These are phyloP conservation scores for Zasmidium cellare DNA, from an alignment of 2,329 filamentous ascomycete genomes.

Conservation along the genomic window DNA sequence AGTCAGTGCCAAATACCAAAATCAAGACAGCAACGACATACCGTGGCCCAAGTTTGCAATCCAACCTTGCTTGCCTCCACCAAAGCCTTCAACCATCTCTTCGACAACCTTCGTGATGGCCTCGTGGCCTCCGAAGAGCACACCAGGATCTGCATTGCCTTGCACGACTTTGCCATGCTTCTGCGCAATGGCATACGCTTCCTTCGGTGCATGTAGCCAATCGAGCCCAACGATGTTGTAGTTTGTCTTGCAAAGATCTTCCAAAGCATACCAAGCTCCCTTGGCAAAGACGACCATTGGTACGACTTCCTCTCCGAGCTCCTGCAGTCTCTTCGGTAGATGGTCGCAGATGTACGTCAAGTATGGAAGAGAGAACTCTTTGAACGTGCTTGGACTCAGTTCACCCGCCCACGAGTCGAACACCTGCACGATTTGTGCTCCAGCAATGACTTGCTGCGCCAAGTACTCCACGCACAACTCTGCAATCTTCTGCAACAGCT, in stretches of 20 bases:
- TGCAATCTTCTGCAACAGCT: conserved; percentile 83
- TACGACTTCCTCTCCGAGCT: conserved; percentile 74
- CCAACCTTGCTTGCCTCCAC: conserved; percentile 83
- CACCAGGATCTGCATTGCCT: conserved; percentile 92
- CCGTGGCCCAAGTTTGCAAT: conserved; percentile 96
- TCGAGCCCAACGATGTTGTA: conserved; percentile 95
- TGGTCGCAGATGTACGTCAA: conserved; percentile 79
- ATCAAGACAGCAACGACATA: conserved; percentile 51
- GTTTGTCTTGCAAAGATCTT: conserved; percentile 80
- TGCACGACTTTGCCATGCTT: conserved; percentile 77
- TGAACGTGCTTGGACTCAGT: conserved; percentile 80
- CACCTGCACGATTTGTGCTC: conserved; percentile 92
- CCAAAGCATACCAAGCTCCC: conserved; percentile 92
- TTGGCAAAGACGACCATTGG: conserved; percentile 99
- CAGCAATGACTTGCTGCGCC: conserved; percentile 86
- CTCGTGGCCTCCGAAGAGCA: conserved; percentile 80
- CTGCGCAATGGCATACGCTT: conserved; percentile 74
- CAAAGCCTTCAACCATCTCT: conserved; percentile 84
- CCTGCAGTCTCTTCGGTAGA: conserved; percentile 71
- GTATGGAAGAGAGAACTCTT: conserved; percentile 82
- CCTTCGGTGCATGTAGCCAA: conserved; percentile 87
- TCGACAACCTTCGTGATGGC: conserved; percentile 81
- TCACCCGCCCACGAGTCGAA: conserved; percentile 99
- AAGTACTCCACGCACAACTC: conserved; percentile 94
- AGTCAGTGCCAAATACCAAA: conserved; percentile 11